phyloP scores from a whole-genome alignment of 805 yeast genomes.

The Hanseniaspora meyeri region DNA sequence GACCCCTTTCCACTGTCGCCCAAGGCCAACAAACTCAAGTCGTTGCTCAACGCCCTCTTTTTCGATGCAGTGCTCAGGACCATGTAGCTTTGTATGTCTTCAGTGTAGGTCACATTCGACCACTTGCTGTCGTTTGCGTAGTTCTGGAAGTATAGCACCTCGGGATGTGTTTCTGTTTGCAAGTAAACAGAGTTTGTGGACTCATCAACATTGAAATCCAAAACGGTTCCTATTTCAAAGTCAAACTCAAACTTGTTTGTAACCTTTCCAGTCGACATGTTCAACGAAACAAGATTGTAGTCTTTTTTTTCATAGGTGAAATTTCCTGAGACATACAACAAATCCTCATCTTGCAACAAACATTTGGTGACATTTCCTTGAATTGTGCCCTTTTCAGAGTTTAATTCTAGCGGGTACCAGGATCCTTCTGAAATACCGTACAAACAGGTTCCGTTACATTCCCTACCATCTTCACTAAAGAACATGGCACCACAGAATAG shows the following conservation, averaged over 20 bases:
- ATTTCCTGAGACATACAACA: slow-evolving; percentile 42
- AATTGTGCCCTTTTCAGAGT: slow-evolving; percentile 18
- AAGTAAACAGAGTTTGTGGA: slow-evolving; percentile 31
- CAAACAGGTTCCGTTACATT: slow-evolving; percentile 56
- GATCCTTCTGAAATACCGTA: slow-evolving; percentile 42
- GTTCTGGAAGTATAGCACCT: slow-evolving; percentile 27
- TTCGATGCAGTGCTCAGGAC: not conserved
- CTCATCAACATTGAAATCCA: slow-evolving; percentile 16
- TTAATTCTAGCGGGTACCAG: slow-evolving; percentile 35
- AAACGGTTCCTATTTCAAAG: slow-evolving; percentile 5
- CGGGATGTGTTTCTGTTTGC: slow-evolving; percentile 35
- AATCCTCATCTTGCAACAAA: slow-evolving; percentile 33
- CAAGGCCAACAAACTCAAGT: slow-evolving; percentile 18
- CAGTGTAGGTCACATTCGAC: not conserved
- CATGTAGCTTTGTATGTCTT: not conserved
- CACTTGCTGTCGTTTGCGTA: slow-evolving; percentile 2
- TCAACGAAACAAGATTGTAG: slow-evolving; percentile 29
- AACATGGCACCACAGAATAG: slow-evolving; percentile 63
- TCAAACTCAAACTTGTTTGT: not conserved
- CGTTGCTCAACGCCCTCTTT: not conserved
- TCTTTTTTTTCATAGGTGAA: slow-evolving; percentile 25
- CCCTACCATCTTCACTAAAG: slow-evolving; percentile 31
- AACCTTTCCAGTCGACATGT: slow-evolving; percentile 30
- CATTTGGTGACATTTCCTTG: slow-evolving; percentile 47
- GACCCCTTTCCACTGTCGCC: slow-evolving; percentile 18